A percentile compares a stretch with the other conserved stretches of the same genome.
phyloP scores from a whole-genome alignment of 1,284 basidiomycete species.

The Chalciporus sp. region DNA sequence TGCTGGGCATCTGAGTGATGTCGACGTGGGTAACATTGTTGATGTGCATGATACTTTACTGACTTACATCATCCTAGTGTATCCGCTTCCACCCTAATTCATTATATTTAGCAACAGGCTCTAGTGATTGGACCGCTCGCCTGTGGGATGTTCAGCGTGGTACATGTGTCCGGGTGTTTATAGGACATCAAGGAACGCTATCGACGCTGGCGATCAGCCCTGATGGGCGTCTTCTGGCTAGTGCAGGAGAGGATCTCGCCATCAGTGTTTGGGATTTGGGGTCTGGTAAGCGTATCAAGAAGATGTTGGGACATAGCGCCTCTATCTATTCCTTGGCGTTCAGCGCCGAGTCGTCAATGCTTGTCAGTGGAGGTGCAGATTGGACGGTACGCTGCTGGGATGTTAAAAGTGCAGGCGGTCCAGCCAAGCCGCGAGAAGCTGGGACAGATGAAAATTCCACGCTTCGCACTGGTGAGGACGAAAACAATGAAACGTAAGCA shows the following conservation, averaged over 20 bases:
- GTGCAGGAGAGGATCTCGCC: slow-evolving; percentile 88
- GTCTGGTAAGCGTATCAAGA: slow-evolving; percentile 91
- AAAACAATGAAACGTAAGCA: slow-evolving; percentile 64
- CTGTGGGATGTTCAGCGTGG: slow-evolving; percentile 99
- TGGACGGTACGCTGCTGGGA: slow-evolving; percentile 98
- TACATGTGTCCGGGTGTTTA: slow-evolving; percentile 90
- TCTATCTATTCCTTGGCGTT: slow-evolving; percentile 91
- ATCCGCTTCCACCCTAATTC: slow-evolving; percentile 98
- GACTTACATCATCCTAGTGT: slow-evolving; percentile 58
- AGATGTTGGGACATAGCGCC: slow-evolving; percentile 92
- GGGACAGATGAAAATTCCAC: slow-evolving; percentile 40
- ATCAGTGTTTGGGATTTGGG: slow-evolving; percentile 98
- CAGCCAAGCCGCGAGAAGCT: slow-evolving; percentile 56
- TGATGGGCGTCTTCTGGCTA: slow-evolving; percentile 93
- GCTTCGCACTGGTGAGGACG: slow-evolving; percentile 46
- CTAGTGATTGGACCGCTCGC: slow-evolving; percentile 93
- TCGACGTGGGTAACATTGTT: slow-evolving; percentile 73
- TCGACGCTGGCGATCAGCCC: slow-evolving; percentile 89
- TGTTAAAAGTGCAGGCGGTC: slow-evolving; percentile 79
- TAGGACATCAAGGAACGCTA: slow-evolving; percentile 93
- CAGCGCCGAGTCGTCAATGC: slow-evolving; percentile 86
- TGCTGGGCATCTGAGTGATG: slow-evolving; percentile 95
- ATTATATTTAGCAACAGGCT: slow-evolving; percentile 95
- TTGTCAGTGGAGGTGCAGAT: slow-evolving; percentile 90
- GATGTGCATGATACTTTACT: slow-evolving; percentile 7